These are phyloP conservation scores for Boletellus emodensis DNA, from an alignment of 768 basidiomycete genomes.

Conservation along the genomic window DNA sequence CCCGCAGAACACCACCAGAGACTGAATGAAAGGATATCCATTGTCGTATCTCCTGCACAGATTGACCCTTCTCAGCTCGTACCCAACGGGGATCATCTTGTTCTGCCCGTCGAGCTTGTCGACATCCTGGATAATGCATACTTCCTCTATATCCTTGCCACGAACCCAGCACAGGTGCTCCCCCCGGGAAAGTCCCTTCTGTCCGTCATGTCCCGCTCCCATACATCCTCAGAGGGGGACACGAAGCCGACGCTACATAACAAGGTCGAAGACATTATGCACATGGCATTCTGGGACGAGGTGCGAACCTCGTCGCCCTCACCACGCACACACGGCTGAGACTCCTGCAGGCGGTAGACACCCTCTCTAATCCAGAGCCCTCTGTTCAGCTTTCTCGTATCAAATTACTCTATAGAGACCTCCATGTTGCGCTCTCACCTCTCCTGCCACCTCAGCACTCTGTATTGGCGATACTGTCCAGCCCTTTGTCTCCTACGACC, in stretches of 20 bases:
- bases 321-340: conserved; percentile 16
- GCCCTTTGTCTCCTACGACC: conserved; percentile 63
- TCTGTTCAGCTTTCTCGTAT: conserved; percentile 58
- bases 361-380: conserved; percentile 56
- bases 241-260: conserved; percentile 39
- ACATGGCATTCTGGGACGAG: conserved; percentile 73
- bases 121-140: conserved; percentile 55
- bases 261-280: conserved; percentile 45
- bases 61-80: conserved; percentile 16
- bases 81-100: conserved; percentile 17
- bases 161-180: conserved; percentile 54
- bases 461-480: conserved; percentile 48
- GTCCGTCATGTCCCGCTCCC: conserved; percentile 48
- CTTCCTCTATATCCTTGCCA: conserved; percentile 66
- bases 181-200: conserved; percentile 71
- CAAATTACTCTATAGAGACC: conserved; percentile 51
- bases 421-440: conserved; percentile 46
- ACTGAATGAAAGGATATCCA: conserved; percentile 8
- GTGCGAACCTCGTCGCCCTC: conserved; percentile 35
- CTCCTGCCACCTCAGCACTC: conserved; percentile 57
- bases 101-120: conserved; percentile 54
- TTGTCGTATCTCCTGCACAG: conserved; percentile 15
- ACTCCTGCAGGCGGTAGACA: conserved; percentile 46
- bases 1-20: neutral
- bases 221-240: conserved; percentile 13